phyloP scores from a whole-genome alignment of 176 grass and related monocot genomes.

The Phyllostachys edulis region DNA sequence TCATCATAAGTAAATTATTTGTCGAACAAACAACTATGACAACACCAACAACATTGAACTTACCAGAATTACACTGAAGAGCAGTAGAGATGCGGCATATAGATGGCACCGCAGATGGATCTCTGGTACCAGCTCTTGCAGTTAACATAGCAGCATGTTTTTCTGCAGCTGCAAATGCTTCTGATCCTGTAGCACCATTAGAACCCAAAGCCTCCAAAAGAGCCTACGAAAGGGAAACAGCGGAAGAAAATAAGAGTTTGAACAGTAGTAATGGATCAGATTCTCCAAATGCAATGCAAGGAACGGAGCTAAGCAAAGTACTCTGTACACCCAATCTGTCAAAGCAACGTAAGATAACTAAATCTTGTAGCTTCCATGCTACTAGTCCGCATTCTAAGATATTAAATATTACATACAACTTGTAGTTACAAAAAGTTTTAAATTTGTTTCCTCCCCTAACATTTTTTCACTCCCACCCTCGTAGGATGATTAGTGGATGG shows the following conservation, averaged over 20 bases:
- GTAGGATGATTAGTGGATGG: not conserved
- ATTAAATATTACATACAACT: not conserved
- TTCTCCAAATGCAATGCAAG: not conserved
- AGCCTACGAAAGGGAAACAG: slow-evolving; percentile 43
- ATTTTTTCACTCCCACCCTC: not conserved
- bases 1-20: not conserved
- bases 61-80: slow-evolving; percentile 73
- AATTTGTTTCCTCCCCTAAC: not conserved
- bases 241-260: slow-evolving; percentile 3
- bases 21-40: slow-evolving; percentile 27
- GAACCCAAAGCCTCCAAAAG: slow-evolving; percentile 82
- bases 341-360: not conserved
- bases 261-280: slow-evolving; percentile 16
- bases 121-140: slow-evolving; percentile 89
- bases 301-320: not conserved
- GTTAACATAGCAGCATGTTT: slow-evolving; percentile 85
- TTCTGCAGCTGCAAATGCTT: slow-evolving; percentile 84
- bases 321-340: not conserved
- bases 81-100: slow-evolving; percentile 88
- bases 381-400: not conserved
- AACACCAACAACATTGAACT: slow-evolving; percentile 17
- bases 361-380: not conserved
- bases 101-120: slow-evolving; percentile 92
- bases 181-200: slow-evolving; percentile 66
- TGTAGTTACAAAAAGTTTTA: not conserved